Evolutionary conservation across 1,139 yeast genomes (phyloP).

Genomic region (Geotrichum bryndzae): DNA sequence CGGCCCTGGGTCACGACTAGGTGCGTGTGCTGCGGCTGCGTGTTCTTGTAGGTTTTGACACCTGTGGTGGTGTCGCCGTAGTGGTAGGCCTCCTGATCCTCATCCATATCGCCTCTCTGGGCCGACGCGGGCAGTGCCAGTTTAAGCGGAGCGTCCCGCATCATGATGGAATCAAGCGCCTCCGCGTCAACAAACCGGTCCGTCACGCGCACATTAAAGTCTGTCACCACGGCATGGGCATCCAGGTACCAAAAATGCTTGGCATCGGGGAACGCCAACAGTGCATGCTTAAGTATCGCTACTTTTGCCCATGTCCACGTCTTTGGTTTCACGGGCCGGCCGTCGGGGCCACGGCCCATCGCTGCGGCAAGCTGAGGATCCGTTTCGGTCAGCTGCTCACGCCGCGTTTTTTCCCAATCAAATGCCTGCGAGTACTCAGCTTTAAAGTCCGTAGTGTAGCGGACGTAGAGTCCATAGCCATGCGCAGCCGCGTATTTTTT

Average conservation of each 20-base stretch:
- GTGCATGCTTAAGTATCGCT: slow-evolving; percentile 67
- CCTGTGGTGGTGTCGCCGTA: slow-evolving; percentile 24
- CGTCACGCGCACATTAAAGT: slow-evolving; percentile 50
- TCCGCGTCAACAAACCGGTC: slow-evolving; percentile 50
- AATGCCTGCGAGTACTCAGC: slow-evolving; percentile 17
- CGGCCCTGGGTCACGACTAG: slow-evolving; percentile 62
- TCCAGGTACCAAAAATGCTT: slow-evolving; percentile 82
- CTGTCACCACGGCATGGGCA: slow-evolving; percentile 56
- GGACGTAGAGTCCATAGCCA: slow-evolving; percentile 67
- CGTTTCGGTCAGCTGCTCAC: not conserved
- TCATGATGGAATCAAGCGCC: slow-evolving; percentile 51
- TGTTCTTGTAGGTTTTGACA: slow-evolving; percentile 61
- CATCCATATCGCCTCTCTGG: slow-evolving; percentile 22
- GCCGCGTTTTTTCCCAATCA: not conserved
- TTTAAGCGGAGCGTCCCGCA: slow-evolving; percentile 57
- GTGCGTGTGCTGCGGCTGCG: slow-evolving; percentile 48
- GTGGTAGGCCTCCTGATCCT: slow-evolving; percentile 44
- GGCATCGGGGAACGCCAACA: slow-evolving; percentile 79
- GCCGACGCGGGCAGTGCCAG: slow-evolving; percentile 21
- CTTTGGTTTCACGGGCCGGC: not conserved
- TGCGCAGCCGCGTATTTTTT: slow-evolving; percentile 75
- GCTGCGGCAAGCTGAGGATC: too few species aligned
- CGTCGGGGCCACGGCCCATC: not conserved
- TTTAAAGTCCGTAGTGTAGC: slow-evolving; percentile 69
- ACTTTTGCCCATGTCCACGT: slow-evolving; percentile 52